Evolutionary conservation across 495 filamentous ascomycete species (phyloP).

Genomic region (Eremomyces bilateralis): DNA sequence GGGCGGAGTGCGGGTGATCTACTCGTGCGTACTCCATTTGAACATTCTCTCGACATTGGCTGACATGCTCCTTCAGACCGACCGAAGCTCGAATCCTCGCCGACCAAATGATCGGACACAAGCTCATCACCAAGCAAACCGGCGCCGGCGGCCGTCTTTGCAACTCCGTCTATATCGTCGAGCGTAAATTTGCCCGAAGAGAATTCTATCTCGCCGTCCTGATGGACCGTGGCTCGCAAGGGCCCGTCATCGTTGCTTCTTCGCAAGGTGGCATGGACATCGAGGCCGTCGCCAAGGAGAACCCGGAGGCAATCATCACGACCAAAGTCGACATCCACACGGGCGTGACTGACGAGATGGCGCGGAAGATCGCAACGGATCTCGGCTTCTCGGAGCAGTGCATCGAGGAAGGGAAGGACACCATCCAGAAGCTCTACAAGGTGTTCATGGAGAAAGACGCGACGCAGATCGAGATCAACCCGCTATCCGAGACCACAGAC

Average conservation of each 20-base stretch:
- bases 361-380: slow-evolving; percentile 68
- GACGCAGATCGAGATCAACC: slow-evolving; percentile 99
- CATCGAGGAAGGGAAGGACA: slow-evolving; percentile 78
- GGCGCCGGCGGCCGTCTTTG: slow-evolving; percentile 78
- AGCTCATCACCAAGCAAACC: slow-evolving; percentile 98
- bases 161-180: slow-evolving; percentile 93
- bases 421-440: slow-evolving; percentile 96
- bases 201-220: slow-evolving; percentile 98
- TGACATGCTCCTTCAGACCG: slow-evolving; percentile 26
- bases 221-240: slow-evolving; percentile 86
- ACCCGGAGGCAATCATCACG: slow-evolving; percentile 81
- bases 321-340: slow-evolving; percentile 82
- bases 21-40: slow-evolving; percentile 44
- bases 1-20: slow-evolving; percentile 94
- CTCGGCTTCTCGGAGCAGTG: slow-evolving; percentile 95
- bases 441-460: slow-evolving; percentile 96
- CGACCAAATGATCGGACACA: slow-evolving; percentile 97
- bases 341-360: slow-evolving; percentile 90
- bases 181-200: slow-evolving; percentile 96
- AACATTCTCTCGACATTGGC: neutral
- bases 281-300: slow-evolving; percentile 93
- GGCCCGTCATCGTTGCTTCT: slow-evolving; percentile 87
- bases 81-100: slow-evolving; percentile 93
- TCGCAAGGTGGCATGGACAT: slow-evolving; percentile 99
- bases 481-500: slow-evolving; percentile 87